Percentiles rank a stretch among this genome's conserved stretches.
These are phyloP conservation scores for Cyclaneusma minus DNA, from an alignment of 2,329 filamentous ascomycete species.

Conservation along the genomic window DNA sequence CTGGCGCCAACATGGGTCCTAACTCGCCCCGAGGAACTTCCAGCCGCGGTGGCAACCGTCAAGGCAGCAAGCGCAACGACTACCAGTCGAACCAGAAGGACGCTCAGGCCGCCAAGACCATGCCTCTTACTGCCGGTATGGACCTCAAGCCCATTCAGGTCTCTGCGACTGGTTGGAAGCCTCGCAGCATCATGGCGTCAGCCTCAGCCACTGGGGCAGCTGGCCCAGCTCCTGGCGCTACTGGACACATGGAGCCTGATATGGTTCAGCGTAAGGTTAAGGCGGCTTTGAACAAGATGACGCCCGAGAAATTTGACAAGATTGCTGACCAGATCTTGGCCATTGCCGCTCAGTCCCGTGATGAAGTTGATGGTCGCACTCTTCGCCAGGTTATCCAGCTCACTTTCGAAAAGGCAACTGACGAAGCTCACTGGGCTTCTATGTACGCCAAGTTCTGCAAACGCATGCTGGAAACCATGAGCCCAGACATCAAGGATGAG, in stretches of 20 bases:
- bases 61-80: conserved; percentile 27
- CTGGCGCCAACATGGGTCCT: conserved; percentile 41
- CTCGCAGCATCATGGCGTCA: conserved; percentile 46
- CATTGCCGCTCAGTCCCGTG: conserved; percentile 90
- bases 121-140: conserved; percentile 77
- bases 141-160: conserved; percentile 67
- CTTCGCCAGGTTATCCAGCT: conserved; percentile 96
- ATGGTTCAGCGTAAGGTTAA: conserved; percentile 98
- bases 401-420: conserved; percentile 96
- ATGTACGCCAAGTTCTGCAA: conserved; percentile 99
- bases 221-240: conserved; percentile 27
- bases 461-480: conserved; percentile 93
- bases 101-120: conserved; percentile 61
- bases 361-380: conserved; percentile 85
- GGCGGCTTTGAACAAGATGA: conserved; percentile 98
- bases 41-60: conserved; percentile 39
- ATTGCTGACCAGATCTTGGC: conserved; percentile 85
- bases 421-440: conserved; percentile 94
- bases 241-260: conserved; percentile 63
- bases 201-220: conserved; percentile 21
- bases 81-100: conserved; percentile 37
- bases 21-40: conserved; percentile 57
- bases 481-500: conserved; percentile 85
- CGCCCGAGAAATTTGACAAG: conserved; percentile 94
- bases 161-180: conserved; percentile 77